Base-by-base conservation (phyloP, 2,329 filamentous ascomycete genomes). In the Exophiala sideris region DNA sequence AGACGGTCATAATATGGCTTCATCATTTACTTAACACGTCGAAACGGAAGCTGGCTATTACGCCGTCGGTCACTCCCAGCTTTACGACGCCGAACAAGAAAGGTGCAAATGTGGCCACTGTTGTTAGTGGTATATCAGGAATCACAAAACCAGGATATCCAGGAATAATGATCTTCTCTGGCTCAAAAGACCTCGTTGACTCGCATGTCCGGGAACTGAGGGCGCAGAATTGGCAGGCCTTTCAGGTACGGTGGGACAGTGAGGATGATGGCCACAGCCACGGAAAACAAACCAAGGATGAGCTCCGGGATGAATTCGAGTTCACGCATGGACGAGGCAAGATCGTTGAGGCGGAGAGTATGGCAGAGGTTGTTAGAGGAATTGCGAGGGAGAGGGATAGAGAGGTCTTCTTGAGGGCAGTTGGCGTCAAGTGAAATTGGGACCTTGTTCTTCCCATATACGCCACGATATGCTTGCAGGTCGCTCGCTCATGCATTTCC, bases 1-100 rank as follows among this genome's bases (percentile, higher is more conserved):
- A 62, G 46, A 62, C 59, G 1, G 55, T 62, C 3, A 54, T 63
- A 16, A 57, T 63, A 20, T 63, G 61, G 61, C 52, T 63, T 12
- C 61, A 63, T 44, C 59, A 63, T 33, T 55, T 63, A 21, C 55
- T 63, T 11, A 57, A 58, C 3, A 55, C 53, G 3, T 59, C 54
- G 16, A 63, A 63, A 45, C 46, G 61, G n/a, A 63, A 63, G 45
- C 53, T 63, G 16, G 61, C 59, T 3, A 24, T 51, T 4, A 14
- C 45, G 3, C 34, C 52, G n/a, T 14, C 20, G 3, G 5, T 52
- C 4, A 50, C 21, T 36, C 44, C 47, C 14, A 48, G 11, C 34
- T 33, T 33, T 9, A 36, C 49, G 10, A 46, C 34, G n/a, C 33
- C 41, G 24, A 12, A 45, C 35, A 33, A 52, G 44, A 32, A 42